Evolutionary conservation across 768 basidiomycete species (phyloP), one percentile per base, ranked within the genome.

Genomic region (Boletales sp.): DNA sequence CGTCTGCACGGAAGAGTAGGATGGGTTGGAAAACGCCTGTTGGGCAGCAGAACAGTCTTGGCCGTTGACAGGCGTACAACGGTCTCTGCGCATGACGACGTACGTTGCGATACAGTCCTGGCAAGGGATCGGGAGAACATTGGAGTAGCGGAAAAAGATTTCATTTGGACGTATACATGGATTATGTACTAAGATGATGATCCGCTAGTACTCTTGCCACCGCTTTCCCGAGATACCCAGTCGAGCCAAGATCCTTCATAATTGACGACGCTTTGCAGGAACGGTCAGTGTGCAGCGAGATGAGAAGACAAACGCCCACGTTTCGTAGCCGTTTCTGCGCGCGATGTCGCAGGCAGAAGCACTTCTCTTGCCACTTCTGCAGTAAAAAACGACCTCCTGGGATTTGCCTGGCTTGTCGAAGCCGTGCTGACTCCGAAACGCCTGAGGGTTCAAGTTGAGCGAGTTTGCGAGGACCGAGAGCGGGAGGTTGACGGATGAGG

Each of bases 191-290:
- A 42, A 54, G 45, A 54, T 32, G 51, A 29, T 24, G 38, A 51
- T 32, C 48, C 40, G n/a, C n/a, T n/a, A n/a, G n/a, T n/a, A 40
- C 45, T 39, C 68, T 72, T 54, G 60, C 75, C 60, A 74, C 74
- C 50, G 69, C 74, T 55, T 72, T 83, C 64, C 72, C 73, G 68
- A 61, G 72, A 71, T 12, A 80, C 77, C 92, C 92, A 95, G 57
- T 94, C 89, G 46, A 90, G 66, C 90, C 90, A 95, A 17, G 88
- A 90, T 9, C 92, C 92, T 56, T 79, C 80, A 65, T 92, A 95
- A 61, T 93, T 94, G 50, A 82, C 66, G 43, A 84, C 62, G 47
- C 83, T 86, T 41, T 12, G 32, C 34, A 32, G 39, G 8, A 27
- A 7, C 17, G 21, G 21, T 49, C 6, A 44, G 30, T 15, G 17